These are phyloP conservation scores for Microthyrium microscopicum DNA, from an alignment of 2,329 filamentous ascomycete species.

Conservation along the genomic window DNA sequence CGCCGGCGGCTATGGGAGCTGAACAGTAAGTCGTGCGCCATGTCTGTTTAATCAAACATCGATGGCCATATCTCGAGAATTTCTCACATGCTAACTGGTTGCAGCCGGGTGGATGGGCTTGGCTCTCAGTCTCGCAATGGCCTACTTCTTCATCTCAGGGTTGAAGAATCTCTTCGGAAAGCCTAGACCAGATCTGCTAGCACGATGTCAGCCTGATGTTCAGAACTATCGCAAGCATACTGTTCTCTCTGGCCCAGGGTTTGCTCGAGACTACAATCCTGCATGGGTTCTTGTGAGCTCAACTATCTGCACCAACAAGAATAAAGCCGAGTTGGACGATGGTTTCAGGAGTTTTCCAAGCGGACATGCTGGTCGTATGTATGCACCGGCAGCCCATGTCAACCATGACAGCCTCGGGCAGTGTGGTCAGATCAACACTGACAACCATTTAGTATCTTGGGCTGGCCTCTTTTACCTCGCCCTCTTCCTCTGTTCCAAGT, in stretches of 20 bases:
- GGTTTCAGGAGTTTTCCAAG: conserved; percentile 76
- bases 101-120: conserved; percentile 61
- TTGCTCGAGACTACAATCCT: conserved; percentile 1
- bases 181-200: conserved; percentile 46
- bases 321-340: conserved; percentile 45
- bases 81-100: too few relatives aligned
- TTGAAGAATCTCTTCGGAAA: conserved; percentile 62
- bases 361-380: conserved; percentile 52
- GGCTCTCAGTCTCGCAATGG: conserved; percentile 50
- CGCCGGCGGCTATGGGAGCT: conserved; percentile 80
- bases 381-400: too few relatives aligned
- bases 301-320: conserved; percentile 57
- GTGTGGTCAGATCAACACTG: too few relatives aligned
- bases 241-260: conserved; percentile 3
- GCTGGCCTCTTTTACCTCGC: conserved; percentile 72
- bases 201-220: conserved; percentile 57
- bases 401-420: too few relatives aligned
- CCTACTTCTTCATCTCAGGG: conserved; percentile 69
- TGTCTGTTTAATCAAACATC: too few relatives aligned
- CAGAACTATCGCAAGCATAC: neutral
- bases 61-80: too few relatives aligned
- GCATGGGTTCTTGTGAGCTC: conserved; percentile 52
- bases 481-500: conserved; percentile 73
- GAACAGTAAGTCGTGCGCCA: conserved; percentile 35
- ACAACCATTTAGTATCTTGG: conserved; percentile 40